Evolutionary conservation across 495 filamentous ascomycete species (phyloP), one percentile per base, ranked within the genome.

Genomic region (Delitschia confertaspora): DNA sequence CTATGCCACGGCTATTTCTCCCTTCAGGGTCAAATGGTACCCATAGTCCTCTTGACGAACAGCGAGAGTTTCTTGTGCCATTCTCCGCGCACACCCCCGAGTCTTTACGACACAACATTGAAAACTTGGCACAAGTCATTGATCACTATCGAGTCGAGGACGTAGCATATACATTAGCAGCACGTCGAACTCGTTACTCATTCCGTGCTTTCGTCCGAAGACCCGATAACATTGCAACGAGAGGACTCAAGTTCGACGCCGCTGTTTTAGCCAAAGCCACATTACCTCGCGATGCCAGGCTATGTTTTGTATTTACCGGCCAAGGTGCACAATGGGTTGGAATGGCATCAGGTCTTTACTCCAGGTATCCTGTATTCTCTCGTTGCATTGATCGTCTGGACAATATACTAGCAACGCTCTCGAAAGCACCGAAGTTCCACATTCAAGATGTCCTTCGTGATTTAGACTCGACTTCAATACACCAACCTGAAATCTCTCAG

Each of bases 281-380:
- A n/a, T n/a, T n/a, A n/a, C n/a, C n/a, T n/a, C n/a, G n/a, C n/a
- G n/a, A n/a, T n/a, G n/a, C n/a, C n/a, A n/a, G n/a, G n/a, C n/a
- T 58, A 16, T 35, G 22, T 8, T 58, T 58, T 25, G 20, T 51
- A 9, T 58, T 55, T 42, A 58, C 55, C 19, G 55, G 55, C 1
- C 51, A 58, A 45, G 55, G 55, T 45, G 59, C 33, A 4, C 44
- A 48, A 17, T 53, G 50, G 50, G 16, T 19, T 0, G 38, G 6
- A 2, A 53, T 53, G 50, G 50, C 37, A 1, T 2, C 9, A 2
- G 22, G 23, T 1, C 31, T 53, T n/a, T n/a, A n/a, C 2, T 24
- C 42, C 33, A 31, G 45, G 18, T 55, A 49, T 21, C 2, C 19
- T 1, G 33, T 40, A n/a, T 47, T 53, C 18, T 23, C 14, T 2